phyloP scores from a whole-genome alignment of 306 rosid species.

The Vachellia pachyceras region DNA sequence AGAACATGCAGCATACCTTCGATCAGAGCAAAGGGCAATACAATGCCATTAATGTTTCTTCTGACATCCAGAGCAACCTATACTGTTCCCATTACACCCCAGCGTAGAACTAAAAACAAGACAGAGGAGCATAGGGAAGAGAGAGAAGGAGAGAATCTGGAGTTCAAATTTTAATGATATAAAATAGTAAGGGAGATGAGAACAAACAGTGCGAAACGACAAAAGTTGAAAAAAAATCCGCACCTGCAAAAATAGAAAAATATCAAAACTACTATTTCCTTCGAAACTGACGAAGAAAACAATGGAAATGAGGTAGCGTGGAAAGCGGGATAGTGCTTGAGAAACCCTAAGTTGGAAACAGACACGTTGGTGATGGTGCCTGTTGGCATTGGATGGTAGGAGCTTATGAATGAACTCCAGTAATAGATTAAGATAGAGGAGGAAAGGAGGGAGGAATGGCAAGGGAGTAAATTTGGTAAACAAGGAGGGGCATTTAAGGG shows the following conservation, averaged over 20 bases:
- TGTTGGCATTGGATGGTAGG: not conserved
- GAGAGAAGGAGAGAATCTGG: slow-evolving; percentile 51
- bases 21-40: slow-evolving; percentile 3
- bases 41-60: not conserved
- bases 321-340: slow-evolving; percentile 45
- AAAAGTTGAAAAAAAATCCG: slow-evolving; percentile 40
- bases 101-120: slow-evolving; percentile 11
- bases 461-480: slow-evolving; percentile 60
- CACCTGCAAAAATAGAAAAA: slow-evolving; percentile 37
- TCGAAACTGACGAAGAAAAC: slow-evolving; percentile 45
- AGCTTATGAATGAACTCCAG: not conserved
- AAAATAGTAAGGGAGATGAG: slow-evolving; percentile 19
- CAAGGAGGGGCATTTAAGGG: slow-evolving; percentile 41
- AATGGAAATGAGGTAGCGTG: slow-evolving; percentile 46
- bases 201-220: slow-evolving; percentile 55
- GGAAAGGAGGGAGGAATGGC: slow-evolving; percentile 43
- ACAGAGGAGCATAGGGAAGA: slow-evolving; percentile 32
- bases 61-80: slow-evolving; percentile 38
- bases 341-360: slow-evolving; percentile 47
- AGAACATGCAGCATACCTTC: slow-evolving; percentile 46
- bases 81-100: slow-evolving; percentile 22
- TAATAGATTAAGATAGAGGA: not conserved
- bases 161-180: slow-evolving; percentile 36
- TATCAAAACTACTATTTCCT: slow-evolving; percentile 8
- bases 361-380: slow-evolving; percentile 43